Evolutionary conservation across 2,329 filamentous ascomycete genomes (phyloP).

Genomic region (Colletotrichum nymphaeae): DNA sequence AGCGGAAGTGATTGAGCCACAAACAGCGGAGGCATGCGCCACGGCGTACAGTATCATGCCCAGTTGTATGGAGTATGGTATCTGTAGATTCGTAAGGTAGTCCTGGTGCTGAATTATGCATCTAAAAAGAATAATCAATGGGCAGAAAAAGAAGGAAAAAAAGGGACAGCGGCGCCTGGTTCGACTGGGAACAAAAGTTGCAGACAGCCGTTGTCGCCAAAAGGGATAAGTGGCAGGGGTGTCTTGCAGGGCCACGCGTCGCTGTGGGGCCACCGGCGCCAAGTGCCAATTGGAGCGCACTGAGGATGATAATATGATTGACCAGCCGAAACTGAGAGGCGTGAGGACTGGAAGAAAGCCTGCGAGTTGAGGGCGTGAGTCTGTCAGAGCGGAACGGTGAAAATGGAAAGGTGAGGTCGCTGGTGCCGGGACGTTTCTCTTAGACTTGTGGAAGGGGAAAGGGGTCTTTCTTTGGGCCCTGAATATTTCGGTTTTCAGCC

Average conservation of each 20-base stretch:
- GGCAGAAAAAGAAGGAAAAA: neutral
- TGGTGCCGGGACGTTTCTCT: neutral
- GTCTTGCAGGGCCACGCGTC: slow-evolving; percentile 28
- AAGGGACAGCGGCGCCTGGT: neutral
- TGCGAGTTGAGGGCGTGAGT: neutral
- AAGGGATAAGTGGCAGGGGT: slow-evolving; percentile 7
- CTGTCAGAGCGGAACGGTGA: neutral
- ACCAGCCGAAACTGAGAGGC: neutral
- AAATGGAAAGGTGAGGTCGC: neutral
- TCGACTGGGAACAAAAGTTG: neutral
- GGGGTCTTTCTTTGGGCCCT: neutral
- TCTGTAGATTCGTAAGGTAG: too few species aligned
- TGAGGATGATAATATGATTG: neutral
- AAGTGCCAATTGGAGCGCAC: slow-evolving; percentile 7
- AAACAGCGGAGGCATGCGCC: neutral
- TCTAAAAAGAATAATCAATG: neutral
- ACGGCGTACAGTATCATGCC: neutral
- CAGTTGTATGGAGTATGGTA: neutral
- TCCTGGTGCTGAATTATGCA: neutral
- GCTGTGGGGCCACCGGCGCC: slow-evolving; percentile 9
- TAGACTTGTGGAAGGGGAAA: neutral
- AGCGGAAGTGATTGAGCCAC: slow-evolving; percentile 20
- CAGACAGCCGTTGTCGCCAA: slow-evolving; percentile 7
- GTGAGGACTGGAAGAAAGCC: neutral
- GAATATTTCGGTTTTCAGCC: neutral